Evolutionary conservation across 306 rosid genomes (phyloP).

Genomic region (Fragaria vesca): DNA sequence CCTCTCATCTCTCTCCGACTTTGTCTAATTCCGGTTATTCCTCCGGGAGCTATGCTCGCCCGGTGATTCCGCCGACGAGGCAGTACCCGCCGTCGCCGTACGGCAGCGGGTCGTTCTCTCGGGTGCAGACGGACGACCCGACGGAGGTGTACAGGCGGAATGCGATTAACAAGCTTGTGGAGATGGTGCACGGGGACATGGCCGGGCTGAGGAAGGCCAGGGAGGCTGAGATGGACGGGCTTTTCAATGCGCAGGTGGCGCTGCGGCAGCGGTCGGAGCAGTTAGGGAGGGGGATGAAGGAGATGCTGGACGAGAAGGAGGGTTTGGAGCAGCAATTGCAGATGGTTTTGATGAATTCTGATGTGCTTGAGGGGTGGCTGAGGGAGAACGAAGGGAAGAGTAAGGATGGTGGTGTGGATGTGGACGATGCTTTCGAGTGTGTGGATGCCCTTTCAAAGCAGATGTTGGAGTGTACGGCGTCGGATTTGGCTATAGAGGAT

Average conservation of each 20-base stretch:
- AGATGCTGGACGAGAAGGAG: slow-evolving; percentile 82
- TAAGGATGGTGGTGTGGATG: slow-evolving; percentile 35
- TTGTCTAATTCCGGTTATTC: not conserved
- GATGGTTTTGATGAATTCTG: slow-evolving; percentile 82
- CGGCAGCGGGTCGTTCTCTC: slow-evolving; percentile 33
- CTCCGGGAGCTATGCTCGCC: slow-evolving; percentile 20
- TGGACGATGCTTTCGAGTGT: slow-evolving; percentile 67
- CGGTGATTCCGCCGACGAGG: slow-evolving; percentile 56
- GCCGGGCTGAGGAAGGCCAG: slow-evolving; percentile 51
- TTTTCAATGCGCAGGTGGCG: slow-evolving; percentile 55
- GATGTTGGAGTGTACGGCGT: slow-evolving; percentile 72
- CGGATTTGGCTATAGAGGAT: slow-evolving; percentile 87
- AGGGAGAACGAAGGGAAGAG: slow-evolving; percentile 68
- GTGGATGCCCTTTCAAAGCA: slow-evolving; percentile 70
- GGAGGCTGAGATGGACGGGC: slow-evolving; percentile 78
- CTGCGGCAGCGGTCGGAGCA: slow-evolving; percentile 65
- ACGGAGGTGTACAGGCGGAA: slow-evolving; percentile 60
- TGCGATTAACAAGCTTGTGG: slow-evolving; percentile 78
- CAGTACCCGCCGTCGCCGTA: slow-evolving; percentile 78
- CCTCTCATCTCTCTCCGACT: slow-evolving; percentile 14
- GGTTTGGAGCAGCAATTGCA: slow-evolving; percentile 87
- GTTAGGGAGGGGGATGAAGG: slow-evolving; percentile 55
- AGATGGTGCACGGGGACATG: slow-evolving; percentile 58
- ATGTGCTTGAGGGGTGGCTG: slow-evolving; percentile 75
- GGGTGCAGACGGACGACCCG: slow-evolving; percentile 63